These are phyloP conservation scores for Solanum piurae DNA, from an alignment of 257 asterid species.

Conservation along the genomic window DNA sequence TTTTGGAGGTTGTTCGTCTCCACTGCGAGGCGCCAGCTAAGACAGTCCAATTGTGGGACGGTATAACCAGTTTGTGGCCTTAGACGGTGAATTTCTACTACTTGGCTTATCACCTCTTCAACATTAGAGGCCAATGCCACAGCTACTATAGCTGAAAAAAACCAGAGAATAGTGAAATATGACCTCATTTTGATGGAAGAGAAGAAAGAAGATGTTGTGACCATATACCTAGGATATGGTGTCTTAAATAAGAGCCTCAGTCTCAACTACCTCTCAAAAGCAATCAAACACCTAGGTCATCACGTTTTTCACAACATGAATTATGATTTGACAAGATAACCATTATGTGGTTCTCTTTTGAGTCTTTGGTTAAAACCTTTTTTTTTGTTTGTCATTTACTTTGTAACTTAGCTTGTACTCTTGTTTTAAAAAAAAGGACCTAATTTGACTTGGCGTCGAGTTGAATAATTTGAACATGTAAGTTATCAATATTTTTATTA, in stretches of 20 bases:
- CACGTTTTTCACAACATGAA: not conserved
- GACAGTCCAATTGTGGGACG: conserved; percentile 33
- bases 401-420: too few relatives aligned
- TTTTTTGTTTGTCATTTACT: too few relatives aligned
- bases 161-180: not conserved
- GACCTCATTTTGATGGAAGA: not conserved
- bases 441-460: too few relatives aligned
- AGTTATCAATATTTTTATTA: too few relatives aligned
- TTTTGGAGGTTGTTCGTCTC: conserved; percentile 38
- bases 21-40: conserved; percentile 65
- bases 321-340: not conserved
- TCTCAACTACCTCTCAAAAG: not conserved
- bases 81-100: conserved; percentile 25
- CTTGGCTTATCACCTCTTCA: not conserved
- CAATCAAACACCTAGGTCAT: not conserved
- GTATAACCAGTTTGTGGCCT: conserved; percentile 27
- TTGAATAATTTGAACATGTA: too few relatives aligned
- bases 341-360: too few relatives aligned
- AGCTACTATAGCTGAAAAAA: not conserved
- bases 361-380: too few relatives aligned
- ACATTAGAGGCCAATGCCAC: not conserved
- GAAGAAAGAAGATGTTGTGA: not conserved
- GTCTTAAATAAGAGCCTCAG: not conserved
- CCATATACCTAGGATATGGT: not conserved
- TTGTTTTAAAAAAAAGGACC: too few relatives aligned